Conservation (phyloP, 2,329 filamentous ascomycete species). For the Sporothrix brunneoviolacea region DNA sequence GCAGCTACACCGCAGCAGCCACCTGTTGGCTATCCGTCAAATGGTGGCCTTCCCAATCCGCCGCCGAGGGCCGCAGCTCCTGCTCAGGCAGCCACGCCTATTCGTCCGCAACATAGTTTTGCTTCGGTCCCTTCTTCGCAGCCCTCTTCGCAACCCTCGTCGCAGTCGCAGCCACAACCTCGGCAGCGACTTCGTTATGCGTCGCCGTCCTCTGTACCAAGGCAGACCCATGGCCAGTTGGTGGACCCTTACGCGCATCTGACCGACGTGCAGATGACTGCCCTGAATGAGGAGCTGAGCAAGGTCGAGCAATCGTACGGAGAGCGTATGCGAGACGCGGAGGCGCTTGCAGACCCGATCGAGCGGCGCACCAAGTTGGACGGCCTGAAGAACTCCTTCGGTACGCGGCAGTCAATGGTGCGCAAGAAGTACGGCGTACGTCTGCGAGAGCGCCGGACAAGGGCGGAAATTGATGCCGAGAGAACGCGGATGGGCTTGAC, state of each 20-base stretch:
- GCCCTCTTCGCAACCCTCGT: too few species aligned
- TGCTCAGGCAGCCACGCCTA: too few species aligned
- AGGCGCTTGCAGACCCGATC: conserved; percentile 29
- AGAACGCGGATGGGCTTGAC: conserved; percentile 33
- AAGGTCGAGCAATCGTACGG: conserved; percentile 34
- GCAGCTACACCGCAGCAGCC: too few species aligned
- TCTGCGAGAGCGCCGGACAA: conserved; percentile 42
- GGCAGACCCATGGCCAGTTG: background rate
- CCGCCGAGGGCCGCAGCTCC: too few species aligned
- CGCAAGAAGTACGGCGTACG: conserved; percentile 53
- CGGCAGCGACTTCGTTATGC: background rate
- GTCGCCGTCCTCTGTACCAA: background rate
- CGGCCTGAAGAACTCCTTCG: conserved; percentile 45
- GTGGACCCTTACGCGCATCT: conserved; percentile 41
- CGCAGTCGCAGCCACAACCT: too few species aligned
- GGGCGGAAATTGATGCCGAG: conserved; percentile 39
- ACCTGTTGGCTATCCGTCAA: too few species aligned
- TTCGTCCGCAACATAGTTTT: too few species aligned
- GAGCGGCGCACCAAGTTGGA: conserved; percentile 29
- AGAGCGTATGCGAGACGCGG: conserved; percentile 36
- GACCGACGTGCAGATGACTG: conserved; percentile 23
- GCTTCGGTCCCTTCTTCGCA: too few species aligned
- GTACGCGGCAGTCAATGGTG: conserved; percentile 50
- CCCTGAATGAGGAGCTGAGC: conserved; percentile 32
- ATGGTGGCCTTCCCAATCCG: too few species aligned